phyloP scores from a whole-genome alignment of 192 early-diverging fungal genomes.

The Linnemannia hyalina region DNA sequence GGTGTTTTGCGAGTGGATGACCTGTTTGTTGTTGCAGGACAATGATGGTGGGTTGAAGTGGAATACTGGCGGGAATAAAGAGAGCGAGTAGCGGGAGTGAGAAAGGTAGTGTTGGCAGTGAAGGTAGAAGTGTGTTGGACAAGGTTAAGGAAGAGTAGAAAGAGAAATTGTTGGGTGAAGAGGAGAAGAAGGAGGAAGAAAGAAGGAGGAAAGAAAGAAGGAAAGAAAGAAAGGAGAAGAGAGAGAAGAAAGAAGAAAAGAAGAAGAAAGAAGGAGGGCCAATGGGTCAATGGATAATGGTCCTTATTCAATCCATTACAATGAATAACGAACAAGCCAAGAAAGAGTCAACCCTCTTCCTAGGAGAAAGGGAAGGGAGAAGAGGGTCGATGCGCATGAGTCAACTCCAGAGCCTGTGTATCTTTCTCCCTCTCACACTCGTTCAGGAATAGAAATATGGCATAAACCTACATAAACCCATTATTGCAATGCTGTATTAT shows the following conservation, averaged over 20 bases:
- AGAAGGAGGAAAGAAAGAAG: not conserved
- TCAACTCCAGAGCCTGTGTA: not conserved
- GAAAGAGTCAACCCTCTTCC: no score
- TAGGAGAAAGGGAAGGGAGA: not conserved
- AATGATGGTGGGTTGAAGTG: not conserved
- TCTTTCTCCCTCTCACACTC: not conserved
- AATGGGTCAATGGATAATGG: not conserved
- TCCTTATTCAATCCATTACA: not conserved
- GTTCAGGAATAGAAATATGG: not conserved
- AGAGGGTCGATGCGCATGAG: constrained; percentile 5
- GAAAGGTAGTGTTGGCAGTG: not conserved
- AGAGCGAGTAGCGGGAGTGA: not conserved
- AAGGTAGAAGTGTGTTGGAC: not conserved
- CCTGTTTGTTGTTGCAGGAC: not conserved
- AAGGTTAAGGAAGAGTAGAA: not conserved
- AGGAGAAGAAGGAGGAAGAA: not conserved
- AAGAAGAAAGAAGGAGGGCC: not conserved
- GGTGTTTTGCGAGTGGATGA: not conserved
- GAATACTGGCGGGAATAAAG: not conserved
- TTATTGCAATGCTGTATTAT: not conserved
- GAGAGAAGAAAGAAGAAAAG: not conserved
- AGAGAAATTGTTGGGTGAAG: not conserved
- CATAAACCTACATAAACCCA: no score
- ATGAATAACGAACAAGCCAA: not conserved
- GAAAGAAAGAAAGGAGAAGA: not conserved